phyloP scores from a whole-genome alignment of 306 rosid species.

The Prosopis cineraria region DNA sequence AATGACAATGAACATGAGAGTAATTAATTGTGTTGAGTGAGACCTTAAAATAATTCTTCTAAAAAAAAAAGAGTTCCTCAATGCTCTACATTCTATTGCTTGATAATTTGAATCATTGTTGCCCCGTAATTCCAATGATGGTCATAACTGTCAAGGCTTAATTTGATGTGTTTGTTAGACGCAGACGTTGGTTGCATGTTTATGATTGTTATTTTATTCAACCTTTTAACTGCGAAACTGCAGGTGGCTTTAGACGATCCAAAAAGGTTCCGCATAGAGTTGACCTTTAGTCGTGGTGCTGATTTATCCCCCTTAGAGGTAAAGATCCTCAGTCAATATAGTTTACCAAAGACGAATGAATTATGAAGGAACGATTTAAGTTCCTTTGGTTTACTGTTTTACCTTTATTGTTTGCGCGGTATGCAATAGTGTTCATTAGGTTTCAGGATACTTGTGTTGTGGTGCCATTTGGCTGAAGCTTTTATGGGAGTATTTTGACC shows the following conservation, averaged over 20 bases:
- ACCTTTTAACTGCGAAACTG: neutral
- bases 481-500: neutral
- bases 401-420: neutral
- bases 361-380: neutral
- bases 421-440: neutral
- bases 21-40: too few relatives aligned
- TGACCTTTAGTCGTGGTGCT: conserved; percentile 94
- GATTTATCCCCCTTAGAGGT: conserved; percentile 93
- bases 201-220: neutral
- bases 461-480: neutral
- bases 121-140: neutral
- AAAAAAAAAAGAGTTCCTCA: too few relatives aligned
- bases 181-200: neutral
- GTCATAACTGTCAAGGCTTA: neutral
- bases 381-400: conserved; percentile 10
- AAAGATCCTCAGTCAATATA: conserved; percentile 35
- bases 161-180: neutral
- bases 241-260: conserved; percentile 89
- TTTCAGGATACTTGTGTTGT: conserved; percentile 8
- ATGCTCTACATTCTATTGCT: conserved; percentile 23
- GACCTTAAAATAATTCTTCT: too few relatives aligned
- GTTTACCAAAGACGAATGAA: neutral
- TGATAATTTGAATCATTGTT: conserved; percentile 21
- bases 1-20: too few relatives aligned
- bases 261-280: conserved; percentile 76